These are phyloP conservation scores for Carnegiea gigantea DNA, from an alignment of 179 eudicot genomes.

Conservation along the genomic window DNA sequence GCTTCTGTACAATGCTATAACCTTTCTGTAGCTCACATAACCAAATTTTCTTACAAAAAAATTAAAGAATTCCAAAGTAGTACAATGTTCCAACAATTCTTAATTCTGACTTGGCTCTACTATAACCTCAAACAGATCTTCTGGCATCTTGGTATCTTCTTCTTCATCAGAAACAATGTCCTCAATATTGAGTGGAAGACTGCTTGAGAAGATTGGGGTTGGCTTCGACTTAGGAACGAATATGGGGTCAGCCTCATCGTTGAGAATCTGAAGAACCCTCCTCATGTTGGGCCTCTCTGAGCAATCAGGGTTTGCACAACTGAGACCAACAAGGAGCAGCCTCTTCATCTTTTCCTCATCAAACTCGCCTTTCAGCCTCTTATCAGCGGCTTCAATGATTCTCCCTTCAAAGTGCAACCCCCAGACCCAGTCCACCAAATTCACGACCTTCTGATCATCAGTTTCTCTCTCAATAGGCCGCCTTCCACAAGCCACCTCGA, in stretches of 20 bases:
- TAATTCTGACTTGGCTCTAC: slow-evolving; percentile 25
- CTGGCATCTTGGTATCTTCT: slow-evolving; percentile 21
- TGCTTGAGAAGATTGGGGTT: slow-evolving; percentile 60
- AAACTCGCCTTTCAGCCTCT: slow-evolving; percentile 50
- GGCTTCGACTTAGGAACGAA: slow-evolving; percentile 69
- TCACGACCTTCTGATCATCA: slow-evolving; percentile 47
- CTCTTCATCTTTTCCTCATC: slow-evolving; percentile 50
- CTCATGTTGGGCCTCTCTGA: slow-evolving; percentile 76
- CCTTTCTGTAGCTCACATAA: background rate
- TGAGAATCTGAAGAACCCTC: slow-evolving; percentile 72
- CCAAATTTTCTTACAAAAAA: background rate
- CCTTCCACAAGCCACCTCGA: slow-evolving; percentile 83
- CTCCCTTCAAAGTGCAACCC: slow-evolving; percentile 58
- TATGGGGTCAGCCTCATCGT: slow-evolving; percentile 49
- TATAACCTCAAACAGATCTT: slow-evolving; percentile 35
- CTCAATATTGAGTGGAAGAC: slow-evolving; percentile 55
- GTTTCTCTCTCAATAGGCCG: slow-evolving; percentile 76
- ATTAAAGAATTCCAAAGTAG: slow-evolving; percentile 15
- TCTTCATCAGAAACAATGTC: slow-evolving; percentile 64
- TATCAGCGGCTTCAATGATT: slow-evolving; percentile 58
- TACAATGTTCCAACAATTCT: slow-evolving; percentile 16
- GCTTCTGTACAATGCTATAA: slow-evolving; percentile 13
- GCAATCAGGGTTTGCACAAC: slow-evolving; percentile 79
- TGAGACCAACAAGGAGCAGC: slow-evolving; percentile 65
- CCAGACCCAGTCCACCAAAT: slow-evolving; percentile 95